phyloP scores from a whole-genome alignment of 1,284 basidiomycete genomes.

The Stereum hirsutum region DNA sequence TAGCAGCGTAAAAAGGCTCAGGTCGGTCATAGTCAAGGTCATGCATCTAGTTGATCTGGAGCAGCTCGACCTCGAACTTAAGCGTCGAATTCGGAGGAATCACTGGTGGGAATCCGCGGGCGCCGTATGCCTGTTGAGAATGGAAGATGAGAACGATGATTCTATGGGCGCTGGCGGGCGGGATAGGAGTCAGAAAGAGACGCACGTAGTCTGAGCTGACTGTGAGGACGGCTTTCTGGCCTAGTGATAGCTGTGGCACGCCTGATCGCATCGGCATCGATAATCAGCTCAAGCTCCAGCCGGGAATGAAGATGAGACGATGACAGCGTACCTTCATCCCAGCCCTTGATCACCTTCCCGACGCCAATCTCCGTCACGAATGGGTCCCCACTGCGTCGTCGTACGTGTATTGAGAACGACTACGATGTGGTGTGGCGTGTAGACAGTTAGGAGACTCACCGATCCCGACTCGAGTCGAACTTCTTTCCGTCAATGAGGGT shows the following conservation, averaged over 20 bases:
- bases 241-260: slow-evolving; percentile 68
- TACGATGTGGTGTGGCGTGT: not conserved
- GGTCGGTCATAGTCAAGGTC: too few relatives aligned
- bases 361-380: slow-evolving; percentile 75
- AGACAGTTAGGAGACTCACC: slow-evolving; percentile 22
- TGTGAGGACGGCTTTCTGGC: slow-evolving; percentile 66
- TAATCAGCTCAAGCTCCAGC: slow-evolving; percentile 1
- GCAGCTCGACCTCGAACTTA: slow-evolving; percentile 74
- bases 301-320: not conserved
- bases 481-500: slow-evolving; percentile 48
- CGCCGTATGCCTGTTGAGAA: slow-evolving; percentile 50
- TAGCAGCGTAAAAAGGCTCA: too few relatives aligned
- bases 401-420: not conserved
- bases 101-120: slow-evolving; percentile 69
- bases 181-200: slow-evolving; percentile 12
- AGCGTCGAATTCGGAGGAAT: slow-evolving; percentile 75
- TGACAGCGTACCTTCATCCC: slow-evolving; percentile 75
- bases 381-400: slow-evolving; percentile 34
- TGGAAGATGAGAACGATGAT: not conserved
- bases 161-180: slow-evolving; percentile 6
- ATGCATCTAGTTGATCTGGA: slow-evolving; percentile 56
- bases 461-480: slow-evolving; percentile 70
- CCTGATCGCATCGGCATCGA: slow-evolving; percentile 30
- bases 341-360: slow-evolving; percentile 80
- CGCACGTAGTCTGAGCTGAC: slow-evolving; percentile 63